A percentile compares a stretch with the other conserved stretches of the same genome.
These are phyloP conservation scores for Gracilaria caudata DNA, from an alignment of 23 red algal genomes.

Conservation along the genomic window DNA sequence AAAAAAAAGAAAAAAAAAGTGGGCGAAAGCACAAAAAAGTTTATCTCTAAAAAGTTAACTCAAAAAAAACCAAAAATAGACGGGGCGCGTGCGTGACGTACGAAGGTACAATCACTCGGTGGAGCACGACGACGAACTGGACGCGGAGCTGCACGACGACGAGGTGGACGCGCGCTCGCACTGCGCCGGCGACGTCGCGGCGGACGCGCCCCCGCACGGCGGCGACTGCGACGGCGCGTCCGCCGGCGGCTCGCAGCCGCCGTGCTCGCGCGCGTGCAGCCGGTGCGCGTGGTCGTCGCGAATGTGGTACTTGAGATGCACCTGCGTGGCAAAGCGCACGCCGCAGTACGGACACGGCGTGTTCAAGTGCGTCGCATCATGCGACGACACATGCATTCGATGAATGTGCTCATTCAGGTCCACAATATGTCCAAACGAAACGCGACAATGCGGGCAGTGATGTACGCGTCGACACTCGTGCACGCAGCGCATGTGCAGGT, in stretches of 20 bases:
- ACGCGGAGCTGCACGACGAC: no score
- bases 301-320: slow-evolving; percentile 28
- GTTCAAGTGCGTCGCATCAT: background rate
- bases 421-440: slow-evolving; percentile 19
- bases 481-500: slow-evolving; percentile 45
- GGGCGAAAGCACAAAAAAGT: no score
- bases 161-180: no score
- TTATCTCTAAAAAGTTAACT: no score
- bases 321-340: slow-evolving; percentile 3
- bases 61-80: no score
- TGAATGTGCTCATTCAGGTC: slow-evolving; percentile 47
- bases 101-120: no score
- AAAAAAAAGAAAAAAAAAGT: no score
- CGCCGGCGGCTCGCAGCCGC: no score
- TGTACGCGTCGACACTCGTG: slow-evolving; percentile 14
- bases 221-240: background rate
- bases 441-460: slow-evolving; percentile 42
- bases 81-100: no score
- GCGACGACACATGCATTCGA: background rate
- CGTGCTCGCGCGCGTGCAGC: background rate
- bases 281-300: slow-evolving; percentile 26
- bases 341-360: background rate
- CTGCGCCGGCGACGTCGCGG: background rate
- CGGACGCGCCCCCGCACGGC: no score
- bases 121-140: no score